Evolutionary conservation across 305 asterid species (phyloP).

Genomic region (Fraxinus sp.): DNA sequence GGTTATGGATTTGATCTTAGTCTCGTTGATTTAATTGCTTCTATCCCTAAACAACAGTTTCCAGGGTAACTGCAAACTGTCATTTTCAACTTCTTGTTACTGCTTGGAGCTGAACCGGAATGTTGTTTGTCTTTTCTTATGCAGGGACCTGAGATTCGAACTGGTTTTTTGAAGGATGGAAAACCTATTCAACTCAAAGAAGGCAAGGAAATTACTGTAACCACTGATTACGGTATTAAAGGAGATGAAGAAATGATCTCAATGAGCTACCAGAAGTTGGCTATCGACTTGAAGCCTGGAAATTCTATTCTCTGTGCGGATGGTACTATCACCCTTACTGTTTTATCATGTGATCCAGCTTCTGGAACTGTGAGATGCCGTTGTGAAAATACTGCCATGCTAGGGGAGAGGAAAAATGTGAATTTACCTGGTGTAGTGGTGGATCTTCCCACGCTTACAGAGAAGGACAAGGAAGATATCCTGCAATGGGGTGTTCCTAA

Average conservation of each 20-base stretch:
- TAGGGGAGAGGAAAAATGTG: constrained; percentile 65
- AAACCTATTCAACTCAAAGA: constrained; percentile 62
- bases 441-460: constrained; percentile 67
- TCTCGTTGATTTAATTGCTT: neutral
- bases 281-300: constrained; percentile 53
- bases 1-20: neutral
- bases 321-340: constrained; percentile 54
- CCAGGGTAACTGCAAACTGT: neutral
- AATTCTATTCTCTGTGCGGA: constrained; percentile 58
- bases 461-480: constrained; percentile 64
- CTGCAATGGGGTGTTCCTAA: constrained; percentile 65
- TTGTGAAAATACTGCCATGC: constrained; percentile 55
- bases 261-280: constrained; percentile 60
- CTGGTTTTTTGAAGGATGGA: constrained; percentile 57
- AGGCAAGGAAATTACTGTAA: constrained; percentile 49
- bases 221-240: constrained; percentile 58
- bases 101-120: constrained; percentile 5
- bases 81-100: neutral
- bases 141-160: constrained; percentile 69
- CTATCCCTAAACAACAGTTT: neutral
- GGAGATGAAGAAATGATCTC: constrained; percentile 47
- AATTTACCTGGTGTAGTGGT: constrained; percentile 66
- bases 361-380: constrained; percentile 57
- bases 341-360: constrained; percentile 46
- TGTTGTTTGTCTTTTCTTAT: constrained; percentile 9